These are phyloP conservation scores for Parasitella parasitica DNA, from an alignment of 371 early-diverging fungal genomes.

Conservation along the genomic window DNA sequence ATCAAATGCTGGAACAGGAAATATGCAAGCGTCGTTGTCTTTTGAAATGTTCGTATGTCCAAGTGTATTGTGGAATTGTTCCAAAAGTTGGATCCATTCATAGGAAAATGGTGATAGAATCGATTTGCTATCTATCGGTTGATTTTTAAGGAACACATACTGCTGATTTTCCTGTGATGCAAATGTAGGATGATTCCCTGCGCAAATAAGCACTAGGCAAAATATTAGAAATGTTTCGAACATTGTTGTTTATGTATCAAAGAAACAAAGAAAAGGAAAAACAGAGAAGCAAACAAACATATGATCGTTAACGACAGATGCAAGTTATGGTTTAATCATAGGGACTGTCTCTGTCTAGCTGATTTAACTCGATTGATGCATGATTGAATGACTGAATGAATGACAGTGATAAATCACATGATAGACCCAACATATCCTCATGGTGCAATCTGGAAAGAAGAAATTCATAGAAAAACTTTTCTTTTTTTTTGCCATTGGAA, in stretches of 20 bases:
- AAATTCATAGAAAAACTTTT: too few species aligned
- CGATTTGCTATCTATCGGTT: background rate
- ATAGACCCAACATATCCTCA: too few species aligned
- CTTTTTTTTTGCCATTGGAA: too few species aligned
- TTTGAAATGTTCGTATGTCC: conserved; percentile 30
- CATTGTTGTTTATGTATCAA: background rate
- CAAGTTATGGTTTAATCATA: background rate
- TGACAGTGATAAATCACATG: too few species aligned
- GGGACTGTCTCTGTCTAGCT: background rate
- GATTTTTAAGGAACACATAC: background rate
- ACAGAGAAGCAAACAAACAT: background rate
- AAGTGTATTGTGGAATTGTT: conserved; percentile 48
- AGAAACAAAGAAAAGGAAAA: background rate
- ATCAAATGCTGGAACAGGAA: conserved; percentile 39
- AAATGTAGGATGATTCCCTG: background rate
- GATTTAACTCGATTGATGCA: background rate
- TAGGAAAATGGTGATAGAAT: conserved; percentile 35
- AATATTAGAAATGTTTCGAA: background rate
- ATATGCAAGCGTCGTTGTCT: conserved; percentile 31
- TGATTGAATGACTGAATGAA: background rate
- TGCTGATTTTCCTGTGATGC: background rate
- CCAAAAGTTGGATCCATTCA: conserved; percentile 50
- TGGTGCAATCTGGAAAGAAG: too few species aligned
- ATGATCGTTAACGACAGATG: background rate
- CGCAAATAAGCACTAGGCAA: background rate